Base-by-base conservation (phyloP, 495 filamentous ascomycete species). In the Aspergillus haitiensis region DNA sequence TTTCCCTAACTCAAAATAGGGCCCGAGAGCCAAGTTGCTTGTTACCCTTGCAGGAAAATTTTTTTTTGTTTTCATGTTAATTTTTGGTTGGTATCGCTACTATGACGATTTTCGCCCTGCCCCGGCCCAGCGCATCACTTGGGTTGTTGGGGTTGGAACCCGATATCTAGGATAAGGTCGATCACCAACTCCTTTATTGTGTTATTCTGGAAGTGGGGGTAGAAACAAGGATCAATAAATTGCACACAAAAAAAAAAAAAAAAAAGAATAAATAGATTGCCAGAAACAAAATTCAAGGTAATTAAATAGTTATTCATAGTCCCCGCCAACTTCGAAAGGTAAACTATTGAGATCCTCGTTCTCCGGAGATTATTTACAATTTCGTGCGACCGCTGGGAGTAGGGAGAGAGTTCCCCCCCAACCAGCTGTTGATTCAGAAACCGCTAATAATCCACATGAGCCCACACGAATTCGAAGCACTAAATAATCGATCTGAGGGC, bases 41-140 rank as follows among this genome's bases (percentile, higher is more conserved):
- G 50, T 32, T 33, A 15, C 57, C 66, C 63, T 68, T 65, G 39
- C 57, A 37, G 50, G 46, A 21, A 33, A 56, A 40, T 6, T 11
- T n/a, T 11, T 40, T 40, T n/a, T n/a, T 48, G 16, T 7, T 18
- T 11, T 49, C 15, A 55, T 40, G 31, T 10, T 46, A 18, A 40
- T 47, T 58, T 52, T 40, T 51, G 15, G 16, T 54, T 40, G 15
- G n/a, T 42, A 10, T 16, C 7, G 42, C 16, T 48, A 27, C 15
- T 47, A 48, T 48, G 42, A 45, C 7, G 32, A 48, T 36, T 48
- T 37, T 13, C 42, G 7, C 9, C 31, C 53, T 45, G 27, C 46
- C 45, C 44, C 21, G 16, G 44, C 44, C 44, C 16, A 21, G 44
- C 27, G 16, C n/a, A 16, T 16, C 16, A 47, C 21, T 16, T 21